These are phyloP conservation scores for Cyphellophora attinorum DNA, from an alignment of 2,329 filamentous ascomycete species.

Conservation along the genomic window DNA sequence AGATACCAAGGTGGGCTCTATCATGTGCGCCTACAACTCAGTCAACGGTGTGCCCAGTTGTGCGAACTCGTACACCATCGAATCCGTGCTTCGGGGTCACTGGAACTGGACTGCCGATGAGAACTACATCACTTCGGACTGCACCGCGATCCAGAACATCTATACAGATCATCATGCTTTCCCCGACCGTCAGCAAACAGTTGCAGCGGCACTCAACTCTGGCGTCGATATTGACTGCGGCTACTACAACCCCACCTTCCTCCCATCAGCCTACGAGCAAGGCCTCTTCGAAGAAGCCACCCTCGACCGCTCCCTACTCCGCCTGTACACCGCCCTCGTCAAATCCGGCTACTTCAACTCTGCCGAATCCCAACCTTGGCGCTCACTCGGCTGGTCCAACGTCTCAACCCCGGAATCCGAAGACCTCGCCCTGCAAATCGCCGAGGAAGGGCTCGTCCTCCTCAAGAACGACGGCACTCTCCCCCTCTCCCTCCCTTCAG, in stretches of 20 bases:
- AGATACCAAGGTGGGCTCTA: constrained; percentile 44
- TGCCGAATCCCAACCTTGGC: constrained; percentile 32
- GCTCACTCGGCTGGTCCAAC: constrained; percentile 43
- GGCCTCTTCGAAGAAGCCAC: constrained; percentile 34
- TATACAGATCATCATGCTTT: constrained; percentile 29
- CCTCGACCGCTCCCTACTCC: constrained; percentile 36
- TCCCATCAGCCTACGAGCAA: constrained; percentile 32
- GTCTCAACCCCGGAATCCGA: constrained; percentile 46
- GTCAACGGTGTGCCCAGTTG: constrained; percentile 59
- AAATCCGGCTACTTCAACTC: constrained; percentile 44
- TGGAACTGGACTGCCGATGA: constrained; percentile 54
- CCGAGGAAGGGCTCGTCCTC: constrained; percentile 36
- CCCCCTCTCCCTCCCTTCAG: constrained; percentile 35
- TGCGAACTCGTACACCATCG: constrained; percentile 51
- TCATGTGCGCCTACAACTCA: constrained; percentile 56
- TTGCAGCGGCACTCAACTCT: constrained; percentile 37
- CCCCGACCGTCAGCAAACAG: constrained; percentile 31
- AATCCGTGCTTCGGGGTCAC: constrained; percentile 53
- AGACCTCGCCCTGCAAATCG: constrained; percentile 45
- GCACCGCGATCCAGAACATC: constrained; percentile 52
- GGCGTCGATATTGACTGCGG: constrained; percentile 47
- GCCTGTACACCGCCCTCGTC: constrained; percentile 40
- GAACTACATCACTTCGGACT: constrained; percentile 57
- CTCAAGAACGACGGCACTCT: constrained; percentile 45
- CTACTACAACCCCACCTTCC: constrained; percentile 33